phyloP scores from a whole-genome alignment of 2,329 filamentous ascomycete genomes.

The Pseudogymnoascus sp. region DNA sequence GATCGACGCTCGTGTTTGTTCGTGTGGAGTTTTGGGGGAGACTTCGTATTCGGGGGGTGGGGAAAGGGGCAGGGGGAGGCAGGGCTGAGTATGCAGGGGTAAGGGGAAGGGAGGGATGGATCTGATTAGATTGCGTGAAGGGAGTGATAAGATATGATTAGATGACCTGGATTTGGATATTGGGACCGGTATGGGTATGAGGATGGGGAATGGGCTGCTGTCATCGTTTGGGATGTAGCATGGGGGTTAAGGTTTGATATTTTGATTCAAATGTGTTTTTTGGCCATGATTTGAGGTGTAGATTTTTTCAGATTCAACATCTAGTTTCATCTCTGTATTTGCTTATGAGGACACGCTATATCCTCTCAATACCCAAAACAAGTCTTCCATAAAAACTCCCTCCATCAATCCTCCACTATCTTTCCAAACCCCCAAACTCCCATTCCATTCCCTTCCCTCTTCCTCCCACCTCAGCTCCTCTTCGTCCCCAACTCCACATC shows the following conservation, averaged over 20 bases:
- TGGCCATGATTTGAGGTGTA: too few relatives aligned
- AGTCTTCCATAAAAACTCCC: neutral
- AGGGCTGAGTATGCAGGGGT: neutral
- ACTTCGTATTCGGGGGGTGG: neutral
- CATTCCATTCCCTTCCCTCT: neutral
- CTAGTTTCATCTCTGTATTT: neutral
- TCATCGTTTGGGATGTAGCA: neutral
- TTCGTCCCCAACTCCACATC: constrained; percentile 66
- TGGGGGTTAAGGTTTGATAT: too few relatives aligned
- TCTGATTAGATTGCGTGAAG: neutral
- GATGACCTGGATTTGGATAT: neutral
- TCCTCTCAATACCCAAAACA: neutral
- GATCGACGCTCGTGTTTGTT: neutral
- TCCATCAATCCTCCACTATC: neutral
- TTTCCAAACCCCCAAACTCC: neutral
- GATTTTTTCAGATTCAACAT: neutral
- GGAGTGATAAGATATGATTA: neutral
- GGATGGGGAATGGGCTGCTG: neutral
- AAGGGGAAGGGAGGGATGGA: neutral
- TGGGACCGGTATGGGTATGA: neutral
- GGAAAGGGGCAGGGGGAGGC: neutral
- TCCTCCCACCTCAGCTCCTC: constrained; percentile 39
- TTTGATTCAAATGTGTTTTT: too few relatives aligned
- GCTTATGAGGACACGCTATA: neutral
- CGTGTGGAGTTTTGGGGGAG: neutral